Evolutionary conservation across 768 basidiomycete species (phyloP), one percentile per base, ranked within the genome.

Genomic region (Termitomyces bulborhizus): DNA sequence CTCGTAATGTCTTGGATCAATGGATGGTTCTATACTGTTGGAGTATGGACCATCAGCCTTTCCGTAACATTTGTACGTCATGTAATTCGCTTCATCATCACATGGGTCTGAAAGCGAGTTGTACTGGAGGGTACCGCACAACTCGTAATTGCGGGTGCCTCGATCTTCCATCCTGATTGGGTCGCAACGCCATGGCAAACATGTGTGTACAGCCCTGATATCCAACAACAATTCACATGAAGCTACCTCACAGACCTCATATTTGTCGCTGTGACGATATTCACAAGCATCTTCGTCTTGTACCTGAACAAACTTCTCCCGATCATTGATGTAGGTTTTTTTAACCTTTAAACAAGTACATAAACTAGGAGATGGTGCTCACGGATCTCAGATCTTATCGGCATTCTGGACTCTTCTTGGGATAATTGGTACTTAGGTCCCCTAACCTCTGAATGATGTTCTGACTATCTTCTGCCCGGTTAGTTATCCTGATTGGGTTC

Each of bases 21-120:
- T 54, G 85, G 85, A 7, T 88, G 85, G 85, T 68, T 86, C 15
- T 83, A 80, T 1, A 71, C 85, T 62, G 83, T 84, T 29, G 85
- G 85, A 26, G 81, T 85, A 9, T 87, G 85, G 84, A 86, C 81
- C 1, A 75, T 82, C 54, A 78, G 81, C n/a, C 62, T 86, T 39
- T 84, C 83, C 11, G 84, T 84, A 5, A 82, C 79, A 3, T 87
- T 87, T 61, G 82, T 82, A 66, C 46, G 69, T 53, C 27, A 55
- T 32, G 29, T 29, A 29, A 32, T 32, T 32, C 31, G 31, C 31
- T 32, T 32, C 8, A 32, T 32, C 31, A 32, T 21, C 31, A 32
- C 3, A 32, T 3, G 21, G 21, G 21, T 1, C 34, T 36, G 12
- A 13, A 15, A 4, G 4, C 9, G 2, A 43, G 6, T 0, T 32